Percentiles rank a stretch among this genome's conserved stretches.
These are phyloP conservation scores for Phytophthora sp. DNA, from an alignment of 352 stramenopile species.

Conservation along the genomic window DNA sequence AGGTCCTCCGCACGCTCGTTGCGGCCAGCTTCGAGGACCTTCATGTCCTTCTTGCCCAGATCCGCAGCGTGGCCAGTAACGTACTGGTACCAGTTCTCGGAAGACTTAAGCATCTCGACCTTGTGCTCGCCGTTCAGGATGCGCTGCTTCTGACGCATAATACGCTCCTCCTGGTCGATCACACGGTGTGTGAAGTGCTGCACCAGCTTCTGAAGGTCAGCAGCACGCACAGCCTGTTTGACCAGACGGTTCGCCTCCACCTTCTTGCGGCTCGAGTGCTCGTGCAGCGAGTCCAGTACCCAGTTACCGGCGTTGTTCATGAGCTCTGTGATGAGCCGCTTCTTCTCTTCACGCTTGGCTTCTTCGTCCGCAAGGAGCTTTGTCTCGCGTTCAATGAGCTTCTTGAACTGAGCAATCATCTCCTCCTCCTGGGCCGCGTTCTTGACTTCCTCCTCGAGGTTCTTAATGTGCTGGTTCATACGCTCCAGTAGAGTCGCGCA, in stretches of 20 bases:
- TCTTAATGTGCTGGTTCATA: constrained; percentile 86
- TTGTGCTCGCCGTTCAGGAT: constrained; percentile 91
- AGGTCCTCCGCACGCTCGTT: constrained; percentile 76
- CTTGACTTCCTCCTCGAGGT: constrained; percentile 79
- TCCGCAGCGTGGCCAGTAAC: constrained; percentile 78
- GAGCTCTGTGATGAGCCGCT: constrained; percentile 81
- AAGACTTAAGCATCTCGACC: constrained; percentile 91
- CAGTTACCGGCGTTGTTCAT: constrained; percentile 91
- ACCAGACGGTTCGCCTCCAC: constrained; percentile 85
- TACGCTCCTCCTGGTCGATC: constrained; percentile 90
- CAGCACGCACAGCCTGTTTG: constrained; percentile 81
- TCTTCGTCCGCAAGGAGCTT: constrained; percentile 84
- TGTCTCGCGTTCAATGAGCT: constrained; percentile 72
- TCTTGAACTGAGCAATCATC: constrained; percentile 80
- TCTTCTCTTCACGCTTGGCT: constrained; percentile 89
- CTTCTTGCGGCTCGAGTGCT: constrained; percentile 90
- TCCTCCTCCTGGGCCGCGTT: constrained; percentile 72
- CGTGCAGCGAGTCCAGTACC: constrained; percentile 83
- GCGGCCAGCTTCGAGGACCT: constrained; percentile 73
- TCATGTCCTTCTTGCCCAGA: constrained; percentile 86
- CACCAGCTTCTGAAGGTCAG: constrained; percentile 86
- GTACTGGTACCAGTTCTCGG: constrained; percentile 91
- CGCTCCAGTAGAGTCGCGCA: constrained; percentile 80
- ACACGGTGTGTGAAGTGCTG: constrained; percentile 91
- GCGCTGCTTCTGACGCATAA: constrained; percentile 91